Evolutionary conservation across 2,329 filamentous ascomycete species (phyloP), one percentile per base, ranked within the genome.

Genomic region (Neocatenulostroma microsporum): DNA sequence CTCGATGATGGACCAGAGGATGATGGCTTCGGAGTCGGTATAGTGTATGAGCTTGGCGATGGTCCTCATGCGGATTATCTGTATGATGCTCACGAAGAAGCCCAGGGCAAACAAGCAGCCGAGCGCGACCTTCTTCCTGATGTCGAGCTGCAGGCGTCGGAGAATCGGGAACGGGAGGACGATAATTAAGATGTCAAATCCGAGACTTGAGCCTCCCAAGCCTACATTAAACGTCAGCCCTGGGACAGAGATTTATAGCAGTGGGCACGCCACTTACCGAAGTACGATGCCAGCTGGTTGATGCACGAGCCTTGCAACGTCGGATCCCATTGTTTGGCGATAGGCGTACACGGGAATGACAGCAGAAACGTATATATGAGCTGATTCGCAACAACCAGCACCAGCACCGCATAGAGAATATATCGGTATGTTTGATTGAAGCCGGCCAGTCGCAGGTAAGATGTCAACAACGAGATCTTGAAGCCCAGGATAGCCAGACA

Each of bases 31-130:
- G 2, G 62, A 67, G 50, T 73, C 66, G 21, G 66, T 61, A 40
- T 67, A 67, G 47, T 64, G 66, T 21, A 50, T 44, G 3, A 72
- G 60, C 11, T 55, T 60, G 24, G 58, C 57, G 42, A 73, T 64
- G n/a, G 65, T 70, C 38, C 66, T 61, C 39, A 73, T 68, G 11
- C 69, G 69, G 41, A 73, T 61, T 38, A 70, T 63, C 45, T 73
- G 69, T 38, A 72, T 68, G 30, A 68, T 44, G 4, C 66, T 70
- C 28, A 73, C 63, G 54, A 73, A 72, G 34, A 67, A 53, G n/a
- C 70, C 70, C 17, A 74, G 58, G 3, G 60, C 57, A 47, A 72
- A 72, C 19, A 72, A 55, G 4, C 53, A 53, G 0, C 62, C 53
- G 0, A 72, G 55, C 3, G 67, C 58, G 3, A 62, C 39, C 37